Evolutionary conservation across 1,139 yeast genomes (phyloP).

Genomic region (Starmera stellimalicola): DNA sequence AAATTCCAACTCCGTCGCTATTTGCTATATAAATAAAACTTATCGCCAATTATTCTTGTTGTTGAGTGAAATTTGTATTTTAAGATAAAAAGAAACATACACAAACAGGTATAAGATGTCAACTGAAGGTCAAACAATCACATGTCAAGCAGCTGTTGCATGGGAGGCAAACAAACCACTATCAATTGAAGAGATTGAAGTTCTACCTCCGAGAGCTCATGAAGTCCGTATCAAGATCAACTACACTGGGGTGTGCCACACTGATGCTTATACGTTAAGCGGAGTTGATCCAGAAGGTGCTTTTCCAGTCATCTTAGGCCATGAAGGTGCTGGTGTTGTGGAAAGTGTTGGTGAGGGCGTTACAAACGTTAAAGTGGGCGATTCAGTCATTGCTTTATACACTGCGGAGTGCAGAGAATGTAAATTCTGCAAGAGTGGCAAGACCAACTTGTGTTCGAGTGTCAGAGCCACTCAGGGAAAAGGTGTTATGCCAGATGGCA

Average conservation of each 20-base stretch:
- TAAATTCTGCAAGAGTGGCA: constrained; percentile 90
- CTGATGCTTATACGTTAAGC: constrained; percentile 92
- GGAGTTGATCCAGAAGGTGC: constrained; percentile 97
- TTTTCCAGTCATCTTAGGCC: constrained; percentile 87
- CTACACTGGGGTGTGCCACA: constrained; percentile 95
- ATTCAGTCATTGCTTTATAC: constrained; percentile 83
- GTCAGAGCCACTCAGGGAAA: constrained; percentile 89
- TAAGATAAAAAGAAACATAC: no score
- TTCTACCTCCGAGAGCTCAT: constrained; percentile 90
- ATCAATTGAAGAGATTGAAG: constrained; percentile 78
- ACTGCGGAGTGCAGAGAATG: constrained; percentile 96
- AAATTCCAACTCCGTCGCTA: no score
- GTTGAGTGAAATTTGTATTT: no score
- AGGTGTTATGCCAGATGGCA: constrained; percentile 95
- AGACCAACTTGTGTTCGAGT: constrained; percentile 88
- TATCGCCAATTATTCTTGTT: no score
- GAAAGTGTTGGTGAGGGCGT: constrained; percentile 93
- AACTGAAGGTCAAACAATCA: constrained; percentile 51
- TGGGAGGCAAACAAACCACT: constrained; percentile 93
- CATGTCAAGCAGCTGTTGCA: constrained; percentile 94
- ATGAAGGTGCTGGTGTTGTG: constrained; percentile 95
- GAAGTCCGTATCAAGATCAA: constrained; percentile 88
- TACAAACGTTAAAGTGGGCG: constrained; percentile 78
- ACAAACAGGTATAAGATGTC: constrained; percentile 23
- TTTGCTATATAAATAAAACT: no score